Percentiles rank a stretch among this genome's conserved stretches.
Evolutionary conservation across 257 asterid species (phyloP).

Genomic region (Capsicum chinense): DNA sequence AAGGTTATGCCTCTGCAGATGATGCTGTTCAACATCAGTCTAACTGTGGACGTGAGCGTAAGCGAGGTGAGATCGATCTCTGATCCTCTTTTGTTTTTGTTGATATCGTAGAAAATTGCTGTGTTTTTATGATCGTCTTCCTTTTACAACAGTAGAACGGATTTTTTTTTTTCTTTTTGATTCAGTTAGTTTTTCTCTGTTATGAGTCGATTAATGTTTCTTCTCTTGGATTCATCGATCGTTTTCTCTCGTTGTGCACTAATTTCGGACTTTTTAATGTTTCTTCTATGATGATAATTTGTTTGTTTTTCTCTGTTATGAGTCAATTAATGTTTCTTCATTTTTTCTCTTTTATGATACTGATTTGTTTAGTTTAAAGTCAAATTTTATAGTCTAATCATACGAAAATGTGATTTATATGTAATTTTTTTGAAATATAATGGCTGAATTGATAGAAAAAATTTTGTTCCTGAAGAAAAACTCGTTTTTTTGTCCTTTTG

Average conservation of each 20-base stretch:
- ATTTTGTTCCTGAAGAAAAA: too few species aligned
- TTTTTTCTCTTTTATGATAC: background rate
- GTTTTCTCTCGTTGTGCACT: background rate
- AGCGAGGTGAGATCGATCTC: slow-evolving; percentile 83
- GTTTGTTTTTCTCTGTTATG: background rate
- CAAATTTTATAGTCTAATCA: background rate
- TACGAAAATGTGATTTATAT: background rate
- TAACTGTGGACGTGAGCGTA: slow-evolving; percentile 70
- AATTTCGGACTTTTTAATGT: too few species aligned
- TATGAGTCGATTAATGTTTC: background rate
- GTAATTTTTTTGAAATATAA: background rate
- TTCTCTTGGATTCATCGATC: slow-evolving; percentile 1
- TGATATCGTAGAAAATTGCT: background rate
- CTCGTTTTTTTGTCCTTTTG: too few species aligned
- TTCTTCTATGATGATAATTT: too few species aligned
- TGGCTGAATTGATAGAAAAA: too few species aligned
- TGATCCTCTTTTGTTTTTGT: slow-evolving; percentile 2
- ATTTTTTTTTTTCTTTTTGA: background rate
- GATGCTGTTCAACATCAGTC: slow-evolving; percentile 49
- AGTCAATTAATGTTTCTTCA: background rate
- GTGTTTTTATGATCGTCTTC: background rate
- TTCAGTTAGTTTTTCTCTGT: background rate
- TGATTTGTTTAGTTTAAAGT: background rate
- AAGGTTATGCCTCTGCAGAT: slow-evolving; percentile 24
- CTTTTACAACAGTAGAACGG: background rate